phyloP scores from a whole-genome alignment of 768 basidiomycete species.

The Aureoboletus auriporus region DNA sequence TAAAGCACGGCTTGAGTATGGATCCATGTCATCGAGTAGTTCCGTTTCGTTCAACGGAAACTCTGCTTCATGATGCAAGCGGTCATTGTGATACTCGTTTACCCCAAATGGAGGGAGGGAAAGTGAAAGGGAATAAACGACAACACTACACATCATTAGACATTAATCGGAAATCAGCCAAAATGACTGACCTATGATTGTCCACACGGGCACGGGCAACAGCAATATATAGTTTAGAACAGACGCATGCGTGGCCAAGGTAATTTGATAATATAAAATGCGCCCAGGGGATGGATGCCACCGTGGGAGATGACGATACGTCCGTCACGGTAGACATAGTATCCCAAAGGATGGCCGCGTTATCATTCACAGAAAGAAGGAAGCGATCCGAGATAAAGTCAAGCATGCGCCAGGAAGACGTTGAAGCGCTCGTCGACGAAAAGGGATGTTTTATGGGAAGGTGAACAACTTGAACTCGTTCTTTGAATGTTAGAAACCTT shows the following conservation, averaged over 20 bases:
- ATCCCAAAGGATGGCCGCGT: conserved; percentile 15
- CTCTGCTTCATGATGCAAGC: conserved; percentile 8
- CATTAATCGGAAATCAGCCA: neutral
- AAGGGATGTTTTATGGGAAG: too few relatives aligned
- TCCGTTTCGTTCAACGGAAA: conserved; percentile 14
- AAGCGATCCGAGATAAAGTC: conserved; percentile 20
- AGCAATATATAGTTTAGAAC: conserved; percentile 17
- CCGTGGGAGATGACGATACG: neutral
- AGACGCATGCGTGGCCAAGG: conserved; percentile 1
- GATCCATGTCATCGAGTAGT: conserved; percentile 35
- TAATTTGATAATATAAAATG: conserved; percentile 7
- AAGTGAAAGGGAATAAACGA: conserved; percentile 13
- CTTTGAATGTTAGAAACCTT: conserved; percentile 14
- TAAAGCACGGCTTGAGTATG: conserved; percentile 27
- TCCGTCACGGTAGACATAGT: neutral
- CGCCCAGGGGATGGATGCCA: conserved; percentile 7
- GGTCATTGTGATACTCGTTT: neutral
- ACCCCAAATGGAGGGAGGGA: neutral
- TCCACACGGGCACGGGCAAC: neutral
- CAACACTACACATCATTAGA: conserved; percentile 4
- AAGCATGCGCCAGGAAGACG: conserved; percentile 8
- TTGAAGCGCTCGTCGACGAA: neutral
- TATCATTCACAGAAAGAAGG: conserved; percentile 14
- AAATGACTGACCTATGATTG: conserved; percentile 10
- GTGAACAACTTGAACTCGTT: neutral